Evolutionary conservation across 225 moss, liverwort and hornwort species (phyloP), one percentile per base, ranked within the genome.

Genomic region (Bryum argenteum): DNA sequence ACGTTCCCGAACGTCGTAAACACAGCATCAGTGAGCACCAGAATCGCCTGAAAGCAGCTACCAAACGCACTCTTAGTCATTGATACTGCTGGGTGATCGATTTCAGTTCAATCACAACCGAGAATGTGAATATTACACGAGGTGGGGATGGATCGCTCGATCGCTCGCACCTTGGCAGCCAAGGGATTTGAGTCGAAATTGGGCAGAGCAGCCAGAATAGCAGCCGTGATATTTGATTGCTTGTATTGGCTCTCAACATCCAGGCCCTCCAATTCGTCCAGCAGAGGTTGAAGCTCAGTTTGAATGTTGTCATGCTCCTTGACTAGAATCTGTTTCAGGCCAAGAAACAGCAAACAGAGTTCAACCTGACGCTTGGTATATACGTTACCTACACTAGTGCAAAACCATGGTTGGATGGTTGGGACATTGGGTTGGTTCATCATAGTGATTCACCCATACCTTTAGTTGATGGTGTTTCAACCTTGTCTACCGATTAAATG

Each of bases 151-250:
- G 39, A 15, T 38, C n/a, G 12, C 6, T 13, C n/a, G 53, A 17
- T 10, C 20, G 13, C 23, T 12, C 54, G 21, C 5, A 80, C 80
- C 71, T 71, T 80, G 5, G 62, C 76, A 71, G 67, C 75, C 6
- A 0, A 0, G 1, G 33, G 20, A 45, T 80, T 63, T 0, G 71
- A 61, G 2, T 67, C 50, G 17, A 80, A 76, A 67, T 66, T 76
- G 0, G 67, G 62, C 76, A 71, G 41, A 39, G 71, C 66, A 17
- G 50, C 45, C 13, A 59, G 21, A 39, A 76, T 54, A 39, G 71
- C 75, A 55, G 24, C 28, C 14, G 66, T 9, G 0, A 76, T 45
- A n/a, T 76, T 61, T 0, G 56, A 75, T 1, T 66, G 71, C 0
- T 47, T 9, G 0, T 18, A 61, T 6, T 53, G 10, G 37, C 8